Base-by-base conservation (phyloP, 2,329 filamentous ascomycete genomes). In the Fusarium penzigii region DNA sequence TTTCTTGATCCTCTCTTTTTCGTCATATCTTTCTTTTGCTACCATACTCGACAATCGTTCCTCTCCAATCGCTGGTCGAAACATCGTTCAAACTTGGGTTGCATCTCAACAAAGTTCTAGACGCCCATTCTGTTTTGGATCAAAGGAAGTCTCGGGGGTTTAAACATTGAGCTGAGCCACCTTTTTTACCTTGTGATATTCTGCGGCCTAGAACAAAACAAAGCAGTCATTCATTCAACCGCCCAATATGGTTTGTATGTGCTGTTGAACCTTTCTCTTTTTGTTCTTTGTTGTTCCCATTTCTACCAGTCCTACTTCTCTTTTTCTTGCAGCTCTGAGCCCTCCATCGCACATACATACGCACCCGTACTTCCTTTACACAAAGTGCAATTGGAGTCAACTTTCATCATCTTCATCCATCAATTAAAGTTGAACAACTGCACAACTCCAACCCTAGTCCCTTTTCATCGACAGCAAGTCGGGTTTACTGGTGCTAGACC, bases 211-310 rank as follows among this genome's bases (percentile, higher is more conserved):
- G 32, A 36, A 36, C 39, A 40, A 39, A 36, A 36, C 39, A 40
- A 39, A 49, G 34, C 14, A 44, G 41, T n/a, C 14, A n/a, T 40
- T 9, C 14, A 40, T 14, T 40, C 11, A 40, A 10, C 39, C 16
- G 40, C 29, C 48, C 17, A 34, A 17, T 20, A 60, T 60, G 57
- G 57, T 61, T 49, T 55, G 57, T 60, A 43, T 61, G 57, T 59
- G 46, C 54, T 39, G 43, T 44, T 53, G 41, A 41, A 36, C 32
- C 44, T 56, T 58, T 46, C 16, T 43, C 38, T 12, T 48, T 39
- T 29, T 39, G n/a, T 25, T 47, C 17, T 29, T 34, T 29, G 17
- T 32, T 12, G 32, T 17, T 6, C 32, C 25, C 29, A 38, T 57
- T 20, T 6, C 48, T 34, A 38, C 2, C 16, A 42, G 17, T 16